phyloP scores from a whole-genome alignment of 1,284 basidiomycete genomes.

The Irpex lacteus region DNA sequence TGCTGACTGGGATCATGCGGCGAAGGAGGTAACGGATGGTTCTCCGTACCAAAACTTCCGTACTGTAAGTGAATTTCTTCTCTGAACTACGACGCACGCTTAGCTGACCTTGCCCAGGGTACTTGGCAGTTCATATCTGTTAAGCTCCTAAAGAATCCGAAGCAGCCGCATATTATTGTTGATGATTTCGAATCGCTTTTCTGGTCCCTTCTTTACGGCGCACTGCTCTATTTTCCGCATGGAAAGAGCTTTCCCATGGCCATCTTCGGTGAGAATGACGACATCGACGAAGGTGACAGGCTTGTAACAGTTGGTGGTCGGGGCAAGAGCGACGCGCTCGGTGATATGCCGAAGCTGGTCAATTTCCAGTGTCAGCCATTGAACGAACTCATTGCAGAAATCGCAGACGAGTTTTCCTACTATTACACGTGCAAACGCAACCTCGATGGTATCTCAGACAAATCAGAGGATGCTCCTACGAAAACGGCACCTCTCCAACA shows the following conservation, averaged over 20 bases:
- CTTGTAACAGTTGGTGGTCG: neutral
- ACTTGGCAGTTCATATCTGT: conserved; percentile 3
- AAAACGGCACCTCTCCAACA: no score
- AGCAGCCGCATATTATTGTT: neutral
- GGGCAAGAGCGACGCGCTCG: neutral
- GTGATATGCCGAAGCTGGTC: no score
- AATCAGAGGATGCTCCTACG: no score
- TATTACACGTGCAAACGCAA: no score
- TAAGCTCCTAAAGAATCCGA: neutral
- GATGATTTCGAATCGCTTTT: conserved; percentile 5
- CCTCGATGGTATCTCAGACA: no score
- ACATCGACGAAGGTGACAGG: neutral
- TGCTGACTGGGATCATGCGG: conserved; percentile 14
- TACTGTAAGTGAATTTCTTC: neutral
- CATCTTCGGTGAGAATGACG: neutral
- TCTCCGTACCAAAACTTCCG: neutral
- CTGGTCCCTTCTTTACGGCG: conserved; percentile 1
- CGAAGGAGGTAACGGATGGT: neutral
- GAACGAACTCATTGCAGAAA: no score
- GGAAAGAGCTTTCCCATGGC: neutral
- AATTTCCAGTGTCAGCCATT: no score
- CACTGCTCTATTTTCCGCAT: neutral
- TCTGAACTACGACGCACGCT: neutral
- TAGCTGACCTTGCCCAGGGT: neutral
- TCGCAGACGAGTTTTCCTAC: no score